phyloP scores from a whole-genome alignment of 441 rosid species.

The Syzygium syzygioides region DNA sequence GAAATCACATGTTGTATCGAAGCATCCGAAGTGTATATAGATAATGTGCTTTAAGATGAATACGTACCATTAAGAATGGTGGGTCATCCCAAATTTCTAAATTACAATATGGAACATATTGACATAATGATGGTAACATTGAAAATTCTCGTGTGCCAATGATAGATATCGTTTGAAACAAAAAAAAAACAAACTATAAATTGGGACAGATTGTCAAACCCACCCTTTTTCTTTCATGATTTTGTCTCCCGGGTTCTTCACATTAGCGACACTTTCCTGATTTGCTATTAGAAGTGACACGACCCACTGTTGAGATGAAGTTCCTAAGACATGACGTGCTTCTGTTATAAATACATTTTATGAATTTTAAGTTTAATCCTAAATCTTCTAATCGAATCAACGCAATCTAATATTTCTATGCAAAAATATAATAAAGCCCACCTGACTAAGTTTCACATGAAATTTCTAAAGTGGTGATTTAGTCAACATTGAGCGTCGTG shows the following conservation, averaged over 20 bases:
- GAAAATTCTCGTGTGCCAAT: neutral
- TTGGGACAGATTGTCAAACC: neutral
- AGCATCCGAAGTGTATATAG: neutral
- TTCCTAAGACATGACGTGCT: neutral
- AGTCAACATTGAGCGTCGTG: accelerated
- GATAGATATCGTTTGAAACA: neutral
- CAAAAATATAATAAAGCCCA: neutral
- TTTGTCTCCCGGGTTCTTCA: neutral
- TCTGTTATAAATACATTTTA: neutral
- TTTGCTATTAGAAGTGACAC: neutral
- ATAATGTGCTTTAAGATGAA: neutral
- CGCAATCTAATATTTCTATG: neutral
- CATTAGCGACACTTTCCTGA: neutral
- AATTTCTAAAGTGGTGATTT: accelerated
- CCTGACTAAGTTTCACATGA: accelerated
- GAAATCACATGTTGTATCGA: neutral
- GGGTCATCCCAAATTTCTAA: neutral
- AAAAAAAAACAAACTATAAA: neutral
- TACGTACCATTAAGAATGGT: neutral
- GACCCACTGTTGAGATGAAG: neutral
- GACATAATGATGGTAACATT: neutral
- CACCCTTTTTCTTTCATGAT: neutral
- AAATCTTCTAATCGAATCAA: neutral
- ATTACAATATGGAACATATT: neutral
- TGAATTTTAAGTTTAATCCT: no score